Percentiles rank a stretch among this genome's conserved stretches.
Evolutionary conservation across 257 asterid species (phyloP).

Genomic region (Fraxinus americana): DNA sequence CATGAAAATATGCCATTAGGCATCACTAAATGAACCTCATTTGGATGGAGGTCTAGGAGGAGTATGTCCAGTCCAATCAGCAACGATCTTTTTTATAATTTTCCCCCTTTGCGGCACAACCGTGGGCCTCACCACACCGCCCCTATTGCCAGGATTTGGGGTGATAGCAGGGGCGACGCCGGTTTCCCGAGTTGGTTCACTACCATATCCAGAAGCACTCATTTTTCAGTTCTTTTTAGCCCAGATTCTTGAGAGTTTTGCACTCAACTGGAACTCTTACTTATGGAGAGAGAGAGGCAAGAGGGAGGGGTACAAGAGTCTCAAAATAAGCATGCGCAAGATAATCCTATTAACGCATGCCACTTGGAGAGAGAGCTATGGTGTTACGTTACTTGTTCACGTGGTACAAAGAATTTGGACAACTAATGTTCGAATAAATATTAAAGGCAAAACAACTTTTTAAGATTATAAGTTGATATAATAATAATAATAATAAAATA

Average conservation of each 20-base stretch:
- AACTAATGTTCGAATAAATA: neutral
- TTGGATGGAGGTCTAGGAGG: neutral
- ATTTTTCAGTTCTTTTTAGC: neutral
- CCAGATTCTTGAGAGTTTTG: neutral
- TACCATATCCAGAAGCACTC: neutral
- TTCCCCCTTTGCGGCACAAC: slow-evolving; percentile 31
- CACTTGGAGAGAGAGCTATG: neutral
- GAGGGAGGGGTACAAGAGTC: neutral
- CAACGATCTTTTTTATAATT: slow-evolving; percentile 10
- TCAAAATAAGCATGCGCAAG: neutral
- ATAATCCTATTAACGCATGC: neutral
- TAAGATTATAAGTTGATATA: no score
- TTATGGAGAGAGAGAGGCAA: neutral
- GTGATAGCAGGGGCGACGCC: neutral
- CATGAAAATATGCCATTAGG: neutral
- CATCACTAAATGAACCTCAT: neutral
- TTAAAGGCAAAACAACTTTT: no score
- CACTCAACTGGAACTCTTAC: neutral
- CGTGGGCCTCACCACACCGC: neutral
- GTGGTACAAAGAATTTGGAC: neutral
- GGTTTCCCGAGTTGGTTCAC: neutral
- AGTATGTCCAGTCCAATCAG: slow-evolving; percentile 18
- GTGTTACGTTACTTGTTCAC: neutral
- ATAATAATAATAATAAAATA: no score
- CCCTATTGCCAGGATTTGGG: neutral